These are phyloP conservation scores for Podosphaera aphanis DNA, from an alignment of 2,329 filamentous ascomycete genomes.

Conservation along the genomic window DNA sequence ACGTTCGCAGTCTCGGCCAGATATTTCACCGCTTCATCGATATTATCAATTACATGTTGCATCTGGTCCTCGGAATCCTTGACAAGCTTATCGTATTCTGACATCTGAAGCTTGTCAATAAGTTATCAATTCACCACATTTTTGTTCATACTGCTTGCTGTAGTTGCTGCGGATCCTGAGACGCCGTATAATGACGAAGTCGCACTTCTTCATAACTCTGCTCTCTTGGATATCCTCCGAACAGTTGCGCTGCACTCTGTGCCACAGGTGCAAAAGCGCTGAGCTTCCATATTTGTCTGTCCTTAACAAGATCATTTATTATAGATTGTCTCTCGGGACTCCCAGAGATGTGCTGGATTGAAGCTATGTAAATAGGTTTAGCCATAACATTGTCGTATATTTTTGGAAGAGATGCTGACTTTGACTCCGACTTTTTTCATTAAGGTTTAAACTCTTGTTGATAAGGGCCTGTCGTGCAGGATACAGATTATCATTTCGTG, in stretches of 20 bases:
- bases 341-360: constrained; percentile 8
- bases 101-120: background rate
- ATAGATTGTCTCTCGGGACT: constrained; percentile 25
- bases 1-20: constrained; percentile 41
- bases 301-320: constrained; percentile 40
- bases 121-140: background rate
- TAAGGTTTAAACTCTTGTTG: constrained; percentile 7
- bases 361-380: too few species aligned
- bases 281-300: constrained; percentile 63
- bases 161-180: constrained; percentile 26
- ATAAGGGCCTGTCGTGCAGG: constrained; percentile 6
- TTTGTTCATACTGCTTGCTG: constrained; percentile 19
- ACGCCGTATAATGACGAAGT: constrained; percentile 47
- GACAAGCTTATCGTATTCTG: background rate
- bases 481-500: constrained; percentile 9
- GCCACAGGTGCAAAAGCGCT: constrained; percentile 64
- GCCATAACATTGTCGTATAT: too few species aligned
- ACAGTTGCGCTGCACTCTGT: constrained; percentile 59
- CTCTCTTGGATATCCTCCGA: constrained; percentile 57
- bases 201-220: constrained; percentile 77
- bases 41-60: constrained; percentile 41
- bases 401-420: background rate
- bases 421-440: constrained; percentile 5
- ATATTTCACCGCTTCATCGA: constrained; percentile 49
- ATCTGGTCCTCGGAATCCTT: constrained; percentile 47